These are phyloP conservation scores for Dioscorea cayenensis DNA, from an alignment of 116 monocot genomes.

Conservation along the genomic window DNA sequence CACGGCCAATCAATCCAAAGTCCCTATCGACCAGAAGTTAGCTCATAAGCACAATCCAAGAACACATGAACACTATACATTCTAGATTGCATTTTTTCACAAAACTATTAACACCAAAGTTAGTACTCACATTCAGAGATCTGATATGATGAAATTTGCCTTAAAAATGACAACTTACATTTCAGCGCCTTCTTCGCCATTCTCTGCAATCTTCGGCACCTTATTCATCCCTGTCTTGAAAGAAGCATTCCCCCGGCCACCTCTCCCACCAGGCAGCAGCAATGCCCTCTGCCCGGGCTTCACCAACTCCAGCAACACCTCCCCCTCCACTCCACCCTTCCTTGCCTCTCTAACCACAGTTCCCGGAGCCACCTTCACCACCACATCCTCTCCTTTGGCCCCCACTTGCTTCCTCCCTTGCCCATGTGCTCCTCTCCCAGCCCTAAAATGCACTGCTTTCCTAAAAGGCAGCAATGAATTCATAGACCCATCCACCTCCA, in stretches of 20 bases:
- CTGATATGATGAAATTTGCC: background rate
- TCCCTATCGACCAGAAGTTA: too few species aligned
- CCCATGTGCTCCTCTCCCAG: slow-evolving; percentile 69
- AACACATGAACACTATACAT: too few species aligned
- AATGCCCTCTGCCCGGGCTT: slow-evolving; percentile 66
- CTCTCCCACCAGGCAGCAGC: slow-evolving; percentile 83
- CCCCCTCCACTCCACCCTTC: slow-evolving; percentile 42
- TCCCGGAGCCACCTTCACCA: slow-evolving; percentile 87
- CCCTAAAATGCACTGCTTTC: slow-evolving; percentile 79
- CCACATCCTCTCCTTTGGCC: slow-evolving; percentile 85
- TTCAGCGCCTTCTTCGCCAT: slow-evolving; percentile 84
- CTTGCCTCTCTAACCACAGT: slow-evolving; percentile 68
- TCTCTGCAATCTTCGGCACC: slow-evolving; percentile 88
- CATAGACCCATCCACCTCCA: slow-evolving; percentile 87
- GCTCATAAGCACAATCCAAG: too few species aligned
- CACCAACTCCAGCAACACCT: slow-evolving; percentile 71
- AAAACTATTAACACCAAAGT: background rate
- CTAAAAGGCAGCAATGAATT: slow-evolving; percentile 90
- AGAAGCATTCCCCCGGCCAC: slow-evolving; percentile 86
- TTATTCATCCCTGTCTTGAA: slow-evolving; percentile 80
- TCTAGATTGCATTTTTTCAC: too few species aligned
- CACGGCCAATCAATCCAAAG: too few species aligned
- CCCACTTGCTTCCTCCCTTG: slow-evolving; percentile 71
- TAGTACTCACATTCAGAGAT: background rate
- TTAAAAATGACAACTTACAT: slow-evolving; percentile 46